Base-by-base conservation (phyloP, 169 alveolate genomes). In the Plasmodium inui region DNA sequence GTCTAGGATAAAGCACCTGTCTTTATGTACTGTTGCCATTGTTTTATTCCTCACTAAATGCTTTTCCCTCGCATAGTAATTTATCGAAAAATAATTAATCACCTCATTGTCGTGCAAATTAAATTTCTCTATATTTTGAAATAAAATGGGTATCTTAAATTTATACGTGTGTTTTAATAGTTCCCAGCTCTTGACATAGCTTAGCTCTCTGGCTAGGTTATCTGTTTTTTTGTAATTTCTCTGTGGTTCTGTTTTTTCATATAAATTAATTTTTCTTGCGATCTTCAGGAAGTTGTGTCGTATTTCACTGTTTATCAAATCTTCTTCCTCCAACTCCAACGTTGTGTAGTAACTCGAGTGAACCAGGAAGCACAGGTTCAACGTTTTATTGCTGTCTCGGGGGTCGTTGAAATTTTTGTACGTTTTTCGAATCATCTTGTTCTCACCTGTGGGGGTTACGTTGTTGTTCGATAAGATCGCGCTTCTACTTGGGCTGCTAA, bases 1-100 rank as follows among this genome's bases (percentile, higher is more conserved):
- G 80, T 86, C 93, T 53, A 86, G 5, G 22, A 86, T 74, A 86
- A 86, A 86, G 74, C 93, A 76, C 26, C 44, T 86, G 32, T 55
- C 72, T 30, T 32, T 86, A 10, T 53, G n/a, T 30, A 84, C 28
- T 14, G 50, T 22, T 74, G 57, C 46, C 61, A 84, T 28, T 32
- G 34, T 83, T 70, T 86, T 53, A 39, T 70, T 76, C 44, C 93
- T 34, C 1, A 86, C 86, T 17, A 86, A 26, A 55, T 53, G 30
- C 14, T 30, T 86, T 30, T 41, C 41, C 72, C 37, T 78, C 39
- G n/a, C 46, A 19, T 86, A 74, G 46, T 86, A 86, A 86, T 57
- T 86, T 53, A 70, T 41, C 6, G 93, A 17, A 26, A 50, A 74
- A 55, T 76, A 86, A 86, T 57, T 22, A 50, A 86, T 86, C 17